phyloP scores from a whole-genome alignment of 768 basidiomycete species.

The Tricholoma terreum region DNA sequence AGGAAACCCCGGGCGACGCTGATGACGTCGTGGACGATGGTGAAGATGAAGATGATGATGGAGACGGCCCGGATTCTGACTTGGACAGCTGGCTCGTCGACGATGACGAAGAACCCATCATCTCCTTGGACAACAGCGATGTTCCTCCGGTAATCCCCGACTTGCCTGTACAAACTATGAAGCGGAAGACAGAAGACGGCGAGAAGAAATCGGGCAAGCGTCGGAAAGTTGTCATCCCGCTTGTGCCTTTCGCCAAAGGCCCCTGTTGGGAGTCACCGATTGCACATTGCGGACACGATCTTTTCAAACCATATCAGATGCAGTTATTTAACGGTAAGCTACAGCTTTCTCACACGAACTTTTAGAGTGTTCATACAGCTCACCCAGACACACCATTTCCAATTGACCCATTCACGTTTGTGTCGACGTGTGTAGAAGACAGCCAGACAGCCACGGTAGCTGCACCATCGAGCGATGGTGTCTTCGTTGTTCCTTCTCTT shows the following conservation, averaged over 20 bases:
- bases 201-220: conserved; percentile 59
- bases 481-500: conserved; percentile 48
- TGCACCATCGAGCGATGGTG: conserved; percentile 19
- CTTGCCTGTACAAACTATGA: conserved; percentile 35
- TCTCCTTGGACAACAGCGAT: conserved; percentile 40
- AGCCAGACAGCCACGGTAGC: conserved; percentile 26
- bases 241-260: conserved; percentile 80
- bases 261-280: conserved; percentile 76
- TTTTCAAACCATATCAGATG: conserved; percentile 72
- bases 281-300: conserved; percentile 63
- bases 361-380: conserved; percentile 3
- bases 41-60: conserved; percentile 57
- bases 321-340: conserved; percentile 78
- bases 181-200: conserved; percentile 62
- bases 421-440: conserved; percentile 48
- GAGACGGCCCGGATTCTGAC: conserved; percentile 69
- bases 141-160: conserved; percentile 35
- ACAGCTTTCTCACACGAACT: background rate
- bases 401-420: conserved; percentile 76
- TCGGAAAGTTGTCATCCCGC: conserved; percentile 71
- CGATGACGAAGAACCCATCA: conserved; percentile 56
- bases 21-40: conserved; percentile 74
- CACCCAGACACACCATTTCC: conserved; percentile 66
- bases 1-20: conserved; percentile 76
- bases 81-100: conserved; percentile 78